Evolutionary conservation across 768 basidiomycete genomes (phyloP).

Genomic region (Podaxis sp.): DNA sequence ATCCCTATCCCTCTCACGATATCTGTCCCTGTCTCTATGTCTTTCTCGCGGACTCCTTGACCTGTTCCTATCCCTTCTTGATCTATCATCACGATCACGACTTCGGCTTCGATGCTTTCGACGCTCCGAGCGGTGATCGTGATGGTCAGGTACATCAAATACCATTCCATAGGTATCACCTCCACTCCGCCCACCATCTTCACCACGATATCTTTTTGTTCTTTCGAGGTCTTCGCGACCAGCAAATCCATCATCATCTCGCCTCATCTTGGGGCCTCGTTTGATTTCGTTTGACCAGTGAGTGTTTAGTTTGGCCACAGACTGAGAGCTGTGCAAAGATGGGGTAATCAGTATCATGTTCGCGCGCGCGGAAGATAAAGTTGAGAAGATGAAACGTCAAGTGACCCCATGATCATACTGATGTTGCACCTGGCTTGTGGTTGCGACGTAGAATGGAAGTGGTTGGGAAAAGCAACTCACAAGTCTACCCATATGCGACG

Average conservation of each 20-base stretch:
- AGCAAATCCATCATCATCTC: constrained; percentile 48
- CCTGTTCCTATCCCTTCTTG: constrained; percentile 25
- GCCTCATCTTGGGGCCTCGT: constrained; percentile 36
- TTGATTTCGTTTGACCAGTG: constrained; percentile 80
- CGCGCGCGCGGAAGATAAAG: constrained; percentile 7
- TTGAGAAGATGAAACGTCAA: background rate
- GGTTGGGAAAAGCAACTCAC: constrained; percentile 42
- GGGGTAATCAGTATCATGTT: constrained; percentile 17
- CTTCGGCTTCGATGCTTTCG: constrained; percentile 51
- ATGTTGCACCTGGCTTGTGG: background rate
- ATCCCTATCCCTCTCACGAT: constrained; percentile 26
- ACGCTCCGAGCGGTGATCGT: constrained; percentile 33
- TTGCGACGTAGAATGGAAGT: background rate
- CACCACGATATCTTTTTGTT: constrained; percentile 65
- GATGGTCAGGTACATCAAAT: constrained; percentile 65
- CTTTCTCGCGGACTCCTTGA: constrained; percentile 35
- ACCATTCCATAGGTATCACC: constrained; percentile 71
- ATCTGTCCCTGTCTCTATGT: constrained; percentile 26
- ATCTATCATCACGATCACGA: constrained; percentile 33
- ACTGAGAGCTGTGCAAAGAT: constrained; percentile 70
- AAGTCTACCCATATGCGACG: constrained; percentile 99
- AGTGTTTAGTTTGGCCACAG: constrained; percentile 84
- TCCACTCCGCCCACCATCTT: constrained; percentile 27
- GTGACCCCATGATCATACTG: background rate
- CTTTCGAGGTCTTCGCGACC: constrained; percentile 75